A percentile compares a stretch with the other conserved stretches of the same genome.
Evolutionary conservation across 208 protist species (phyloP).

Genomic region (Porcisia deanei): DNA sequence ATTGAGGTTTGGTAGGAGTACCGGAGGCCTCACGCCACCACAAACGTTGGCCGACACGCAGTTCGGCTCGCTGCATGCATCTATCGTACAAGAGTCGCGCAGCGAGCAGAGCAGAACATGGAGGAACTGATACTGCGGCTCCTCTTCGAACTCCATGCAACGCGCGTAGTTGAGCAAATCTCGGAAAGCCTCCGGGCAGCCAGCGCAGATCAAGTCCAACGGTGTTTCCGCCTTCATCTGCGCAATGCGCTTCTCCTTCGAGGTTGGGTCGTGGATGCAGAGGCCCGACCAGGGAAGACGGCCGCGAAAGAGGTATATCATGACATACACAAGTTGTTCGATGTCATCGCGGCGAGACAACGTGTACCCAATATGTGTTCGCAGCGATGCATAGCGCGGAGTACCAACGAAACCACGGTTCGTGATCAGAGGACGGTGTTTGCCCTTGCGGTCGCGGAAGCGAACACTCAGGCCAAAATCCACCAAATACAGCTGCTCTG

Average conservation of each 20-base stretch:
- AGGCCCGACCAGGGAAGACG: slow-evolving; percentile 96
- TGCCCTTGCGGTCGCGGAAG: slow-evolving; percentile 58
- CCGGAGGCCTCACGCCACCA: slow-evolving; percentile 11
- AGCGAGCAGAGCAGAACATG: slow-evolving; percentile 43
- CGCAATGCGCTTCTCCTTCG: slow-evolving; percentile 59
- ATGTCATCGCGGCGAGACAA: slow-evolving; percentile 91
- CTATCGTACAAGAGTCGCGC: slow-evolving; percentile 25
- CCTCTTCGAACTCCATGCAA: slow-evolving; percentile 66
- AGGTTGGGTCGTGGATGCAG: slow-evolving; percentile 44
- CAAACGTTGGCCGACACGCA: slow-evolving; percentile 2
- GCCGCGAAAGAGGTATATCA: slow-evolving; percentile 98
- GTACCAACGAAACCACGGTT: slow-evolving; percentile 78
- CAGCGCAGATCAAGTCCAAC: slow-evolving; percentile 44
- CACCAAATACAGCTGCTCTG: slow-evolving; percentile 71
- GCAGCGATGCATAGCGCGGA: slow-evolving; percentile 92
- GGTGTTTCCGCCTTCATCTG: slow-evolving; percentile 59
- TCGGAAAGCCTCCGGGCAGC: slow-evolving; percentile 72
- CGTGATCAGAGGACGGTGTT: slow-evolving; percentile 76
- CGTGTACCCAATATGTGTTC: slow-evolving; percentile 97
- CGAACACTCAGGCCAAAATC: slow-evolving; percentile 78
- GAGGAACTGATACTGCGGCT: slow-evolving; percentile 77
- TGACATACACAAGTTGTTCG: slow-evolving; percentile 89
- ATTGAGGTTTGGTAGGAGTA: slow-evolving; percentile 1
- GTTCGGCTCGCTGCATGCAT: not conserved
- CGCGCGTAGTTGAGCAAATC: slow-evolving; percentile 63